Base-by-base conservation (phyloP, 2,329 filamentous ascomycete genomes). In the Penicillium sp. region DNA sequence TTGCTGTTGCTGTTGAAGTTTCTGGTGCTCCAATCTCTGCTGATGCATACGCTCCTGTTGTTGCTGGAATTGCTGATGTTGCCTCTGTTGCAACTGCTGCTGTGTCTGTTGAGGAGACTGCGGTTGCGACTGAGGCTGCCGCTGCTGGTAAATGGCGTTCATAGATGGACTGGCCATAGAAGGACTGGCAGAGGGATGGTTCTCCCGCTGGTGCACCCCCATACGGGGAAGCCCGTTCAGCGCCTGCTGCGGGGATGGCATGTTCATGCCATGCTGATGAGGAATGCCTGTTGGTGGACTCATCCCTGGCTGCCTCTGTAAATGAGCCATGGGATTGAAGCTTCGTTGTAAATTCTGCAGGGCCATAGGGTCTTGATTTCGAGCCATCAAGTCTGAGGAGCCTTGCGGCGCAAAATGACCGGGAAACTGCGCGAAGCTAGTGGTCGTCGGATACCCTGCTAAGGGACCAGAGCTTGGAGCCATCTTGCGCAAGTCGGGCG, bases 401-500 rank as follows among this genome's bases (percentile, higher is more conserved):
- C 51, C 59, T 37, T 66, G 66, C 1, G 58, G 50, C 8, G 58
- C 52, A 53, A 61, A 67, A 32, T 67, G 63, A 15, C 57, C 58
- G 2, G 65, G 47, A 32, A 59, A 66, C 24, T 65, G 58, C 40
- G 56, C 55, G 43, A 59, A 66, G 46, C 56, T 65, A 13, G 55
- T 56, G 2, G 57, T 58, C 6, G 64, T 51, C n/a, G 65, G 57
- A 23, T 67, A 58, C 10, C 65, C 65, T 35, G 64, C 57, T 18
- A 67, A 43, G n/a, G 66, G 61, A 12, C 58, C 61, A 0, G 65
- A 61, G 2, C 61, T 57, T 15, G 65, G 64, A 8, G 66, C 61
- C 63, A 67, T 66, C 46, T 67, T 67, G 47, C 65, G 64, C 45
- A 66, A 45, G 49, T 67, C 65, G 2, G 66, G 65, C 10, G 65